phyloP scores from a whole-genome alignment of 345 rosid species.

The Brassica incana region DNA sequence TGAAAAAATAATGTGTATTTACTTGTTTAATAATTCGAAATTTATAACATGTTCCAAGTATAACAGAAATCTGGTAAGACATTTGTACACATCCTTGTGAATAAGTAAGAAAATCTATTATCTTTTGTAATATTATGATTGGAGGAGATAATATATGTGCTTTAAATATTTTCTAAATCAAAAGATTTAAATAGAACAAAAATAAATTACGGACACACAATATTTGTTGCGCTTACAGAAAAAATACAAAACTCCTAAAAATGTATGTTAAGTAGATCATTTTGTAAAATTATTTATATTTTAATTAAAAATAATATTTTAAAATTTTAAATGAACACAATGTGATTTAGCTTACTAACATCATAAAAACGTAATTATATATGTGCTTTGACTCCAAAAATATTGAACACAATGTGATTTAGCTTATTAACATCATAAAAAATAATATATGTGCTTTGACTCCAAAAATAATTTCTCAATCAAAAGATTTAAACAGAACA shows the following conservation, averaged over 20 bases:
- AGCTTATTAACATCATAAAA: too few species aligned
- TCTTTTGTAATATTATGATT: background rate
- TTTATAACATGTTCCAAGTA: background rate
- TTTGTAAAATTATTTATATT: too few species aligned
- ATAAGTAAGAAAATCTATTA: background rate
- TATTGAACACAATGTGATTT: too few species aligned
- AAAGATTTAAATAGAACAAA: background rate
- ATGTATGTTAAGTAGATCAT: background rate
- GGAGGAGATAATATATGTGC: background rate
- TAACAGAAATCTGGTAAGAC: background rate
- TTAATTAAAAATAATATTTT: too few species aligned
- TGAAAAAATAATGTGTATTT: background rate
- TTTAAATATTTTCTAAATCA: background rate
- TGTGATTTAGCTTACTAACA: too few species aligned
- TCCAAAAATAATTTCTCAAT: background rate
- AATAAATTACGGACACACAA: background rate
- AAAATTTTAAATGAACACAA: too few species aligned
- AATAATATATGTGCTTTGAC: background rate
- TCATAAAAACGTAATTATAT: too few species aligned
- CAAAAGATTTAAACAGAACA: background rate
- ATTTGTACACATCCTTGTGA: background rate
- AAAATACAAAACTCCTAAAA: too few species aligned
- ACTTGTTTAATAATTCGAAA: background rate
- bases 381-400: too few species aligned
- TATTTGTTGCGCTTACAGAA: too few species aligned